phyloP scores from a whole-genome alignment of 257 asterid species.

The Scutellaria galericulata region DNA sequence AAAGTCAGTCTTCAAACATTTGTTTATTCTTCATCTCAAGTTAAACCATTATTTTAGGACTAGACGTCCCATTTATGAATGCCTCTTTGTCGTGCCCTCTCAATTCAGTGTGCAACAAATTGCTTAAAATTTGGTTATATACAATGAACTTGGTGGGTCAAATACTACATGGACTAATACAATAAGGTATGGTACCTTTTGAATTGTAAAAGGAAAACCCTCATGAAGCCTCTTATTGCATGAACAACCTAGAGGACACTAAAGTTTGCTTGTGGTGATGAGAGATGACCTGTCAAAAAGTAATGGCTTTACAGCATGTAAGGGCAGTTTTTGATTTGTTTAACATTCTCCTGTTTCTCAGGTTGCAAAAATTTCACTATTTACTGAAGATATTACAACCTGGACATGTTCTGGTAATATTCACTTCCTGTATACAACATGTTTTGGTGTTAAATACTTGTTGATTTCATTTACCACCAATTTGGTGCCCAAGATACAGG shows the following conservation, averaged over 20 bases:
- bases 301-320: no score
- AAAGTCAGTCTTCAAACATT: neutral
- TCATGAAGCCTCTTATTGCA: neutral
- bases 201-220: neutral
- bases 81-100: neutral
- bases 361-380: slow-evolving; percentile 53
- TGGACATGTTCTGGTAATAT: slow-evolving; percentile 68
- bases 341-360: slow-evolving; percentile 39
- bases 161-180: neutral
- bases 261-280: no score
- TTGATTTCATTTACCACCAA: neutral
- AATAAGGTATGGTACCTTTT: no score
- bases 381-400: slow-evolving; percentile 72
- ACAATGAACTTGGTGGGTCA: neutral
- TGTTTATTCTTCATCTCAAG: slow-evolving; percentile 1
- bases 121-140: slow-evolving; percentile 4
- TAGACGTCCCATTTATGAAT: neutral
- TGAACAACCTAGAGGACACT: neutral
- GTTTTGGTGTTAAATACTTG: slow-evolving; percentile 1
- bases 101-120: neutral
- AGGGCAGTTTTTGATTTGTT: neutral
- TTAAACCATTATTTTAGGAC: neutral
- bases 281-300: no score
- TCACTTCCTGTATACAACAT: neutral
- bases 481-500: no score